Evolutionary conservation across 129 eudicot species (phyloP).

Genomic region (Flaveria sonorensis): DNA sequence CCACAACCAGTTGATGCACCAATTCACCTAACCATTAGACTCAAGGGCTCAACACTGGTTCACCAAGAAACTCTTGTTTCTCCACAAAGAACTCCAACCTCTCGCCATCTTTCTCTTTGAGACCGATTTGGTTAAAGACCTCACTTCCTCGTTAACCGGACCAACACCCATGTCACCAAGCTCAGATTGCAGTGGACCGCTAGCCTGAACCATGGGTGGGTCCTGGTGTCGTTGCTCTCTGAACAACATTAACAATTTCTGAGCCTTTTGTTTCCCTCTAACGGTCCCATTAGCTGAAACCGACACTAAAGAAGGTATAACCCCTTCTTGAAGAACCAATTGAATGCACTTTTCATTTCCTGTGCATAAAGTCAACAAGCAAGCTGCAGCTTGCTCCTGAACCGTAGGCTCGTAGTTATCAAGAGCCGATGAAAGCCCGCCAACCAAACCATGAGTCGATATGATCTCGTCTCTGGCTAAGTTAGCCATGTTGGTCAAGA

Average conservation of each 20-base stretch:
- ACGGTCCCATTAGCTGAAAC: constrained; percentile 76
- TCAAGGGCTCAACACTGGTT: constrained; percentile 52
- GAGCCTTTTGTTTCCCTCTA: constrained; percentile 86
- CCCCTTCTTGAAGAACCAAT: constrained; percentile 93
- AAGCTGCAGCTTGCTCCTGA: constrained; percentile 89
- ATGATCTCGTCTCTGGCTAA: constrained; percentile 61
- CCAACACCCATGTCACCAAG: constrained; percentile 23
- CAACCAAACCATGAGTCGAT: constrained; percentile 50
- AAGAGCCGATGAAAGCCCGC: constrained; percentile 54
- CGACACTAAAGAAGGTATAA: constrained; percentile 84
- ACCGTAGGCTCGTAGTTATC: constrained; percentile 69
- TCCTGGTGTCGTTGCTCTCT: constrained; percentile 85
- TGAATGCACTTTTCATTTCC: constrained; percentile 72
- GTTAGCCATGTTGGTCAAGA: constrained; percentile 63
- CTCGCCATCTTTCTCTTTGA: constrained; percentile 61
- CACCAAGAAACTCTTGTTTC: constrained; percentile 70
- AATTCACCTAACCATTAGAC: constrained; percentile 4
- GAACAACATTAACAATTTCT: constrained; percentile 78
- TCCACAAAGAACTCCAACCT: constrained; percentile 74
- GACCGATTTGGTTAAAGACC: constrained; percentile 47
- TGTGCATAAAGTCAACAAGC: constrained; percentile 64
- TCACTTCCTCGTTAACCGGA: constrained; percentile 37
- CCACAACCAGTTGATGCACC: background rate
- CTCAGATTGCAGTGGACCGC: constrained; percentile 23
- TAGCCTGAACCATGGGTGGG: constrained; percentile 39